These are phyloP conservation scores for Suillus paluster DNA, from an alignment of 768 basidiomycete genomes.

Conservation along the genomic window DNA sequence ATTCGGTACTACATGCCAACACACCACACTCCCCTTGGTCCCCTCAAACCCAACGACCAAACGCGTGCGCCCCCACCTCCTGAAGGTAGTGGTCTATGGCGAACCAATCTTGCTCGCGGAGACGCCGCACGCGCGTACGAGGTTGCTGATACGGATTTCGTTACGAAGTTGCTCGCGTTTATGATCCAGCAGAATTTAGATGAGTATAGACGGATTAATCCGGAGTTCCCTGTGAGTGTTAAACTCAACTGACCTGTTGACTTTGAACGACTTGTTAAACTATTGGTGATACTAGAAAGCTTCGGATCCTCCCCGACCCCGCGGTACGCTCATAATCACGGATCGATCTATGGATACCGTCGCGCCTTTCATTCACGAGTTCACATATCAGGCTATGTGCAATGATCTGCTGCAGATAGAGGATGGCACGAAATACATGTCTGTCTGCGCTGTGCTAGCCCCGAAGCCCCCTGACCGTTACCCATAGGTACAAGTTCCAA, in stretches of 20 bases:
- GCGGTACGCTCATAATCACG: slow-evolving; percentile 86
- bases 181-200: slow-evolving; percentile 86
- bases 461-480: neutral
- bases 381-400: slow-evolving; percentile 99
- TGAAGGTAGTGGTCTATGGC: slow-evolving; percentile 72
- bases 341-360: slow-evolving; percentile 96
- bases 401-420: slow-evolving; percentile 92
- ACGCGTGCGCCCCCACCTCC: slow-evolving; percentile 69
- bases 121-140: slow-evolving; percentile 70
- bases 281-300: slow-evolving; percentile 46
- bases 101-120: slow-evolving; percentile 80
- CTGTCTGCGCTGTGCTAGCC: slow-evolving; percentile 36
- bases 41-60: slow-evolving; percentile 69
- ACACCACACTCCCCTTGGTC: slow-evolving; percentile 82
- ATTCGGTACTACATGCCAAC: slow-evolving; percentile 91
- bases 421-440: slow-evolving; percentile 88
- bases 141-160: slow-evolving; percentile 72
- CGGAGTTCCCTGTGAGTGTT: slow-evolving; percentile 83
- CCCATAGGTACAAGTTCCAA: slow-evolving; percentile 88
- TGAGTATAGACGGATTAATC: slow-evolving; percentile 83
- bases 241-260: neutral
- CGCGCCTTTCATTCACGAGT: slow-evolving; percentile 93
- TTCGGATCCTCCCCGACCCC: slow-evolving; percentile 62
- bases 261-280: slow-evolving; percentile 3
- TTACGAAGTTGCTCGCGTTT: slow-evolving; percentile 81